Evolutionary conservation across 2,329 filamentous ascomycete species (phyloP).

Genomic region (Rhynchosporium agropyri): DNA sequence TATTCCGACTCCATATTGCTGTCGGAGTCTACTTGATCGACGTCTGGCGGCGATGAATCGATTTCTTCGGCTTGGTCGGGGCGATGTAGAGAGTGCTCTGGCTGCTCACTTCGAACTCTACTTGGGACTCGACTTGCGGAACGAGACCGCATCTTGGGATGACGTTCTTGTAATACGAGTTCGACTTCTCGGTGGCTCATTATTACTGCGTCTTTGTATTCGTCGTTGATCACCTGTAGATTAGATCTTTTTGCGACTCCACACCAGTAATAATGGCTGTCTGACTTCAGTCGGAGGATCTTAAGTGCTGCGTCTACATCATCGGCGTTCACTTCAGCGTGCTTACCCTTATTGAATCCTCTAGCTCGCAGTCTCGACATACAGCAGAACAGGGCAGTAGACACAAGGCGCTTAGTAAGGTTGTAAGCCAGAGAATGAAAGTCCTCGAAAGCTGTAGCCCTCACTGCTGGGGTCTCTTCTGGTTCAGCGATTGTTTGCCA

Average conservation of each 20-base stretch:
- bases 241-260: conserved; percentile 54
- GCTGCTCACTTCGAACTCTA: not conserved
- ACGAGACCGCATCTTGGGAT: conserved; percentile 23
- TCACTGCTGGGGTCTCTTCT: conserved; percentile 65
- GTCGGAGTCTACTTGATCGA: not conserved
- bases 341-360: conserved; percentile 39
- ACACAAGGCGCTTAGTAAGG: conserved; percentile 70
- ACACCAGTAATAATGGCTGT: conserved; percentile 54
- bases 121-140: conserved; percentile 23
- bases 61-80: not conserved
- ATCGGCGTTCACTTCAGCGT: conserved; percentile 34
- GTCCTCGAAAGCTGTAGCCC: conserved; percentile 74
- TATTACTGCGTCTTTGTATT: conserved; percentile 10
- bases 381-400: conserved; percentile 70
- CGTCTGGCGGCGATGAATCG: conserved; percentile 2
- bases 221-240: conserved; percentile 51
- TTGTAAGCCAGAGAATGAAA: conserved; percentile 70
- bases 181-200: conserved; percentile 17
- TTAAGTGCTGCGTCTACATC: conserved; percentile 56
- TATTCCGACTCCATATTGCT: not conserved
- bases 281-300: conserved; percentile 53
- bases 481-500: conserved; percentile 63
- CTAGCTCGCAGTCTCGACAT: conserved; percentile 64
- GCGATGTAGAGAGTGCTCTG: not conserved
- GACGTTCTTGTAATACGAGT: conserved; percentile 9